Base-by-base conservation (phyloP, 257 asterid species). In the Nemophila menziesii region DNA sequence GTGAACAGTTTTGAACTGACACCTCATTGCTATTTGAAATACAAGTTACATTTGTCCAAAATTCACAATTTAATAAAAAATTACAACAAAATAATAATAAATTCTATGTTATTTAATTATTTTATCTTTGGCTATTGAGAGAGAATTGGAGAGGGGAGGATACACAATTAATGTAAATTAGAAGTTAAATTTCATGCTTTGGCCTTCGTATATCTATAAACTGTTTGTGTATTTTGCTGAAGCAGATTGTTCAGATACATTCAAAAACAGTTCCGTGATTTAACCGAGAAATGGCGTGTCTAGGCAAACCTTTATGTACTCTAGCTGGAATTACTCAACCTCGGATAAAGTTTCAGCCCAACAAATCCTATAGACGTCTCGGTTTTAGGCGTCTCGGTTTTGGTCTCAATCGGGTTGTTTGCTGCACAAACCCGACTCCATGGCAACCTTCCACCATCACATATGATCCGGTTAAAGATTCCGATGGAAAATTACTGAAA, bases 401-500 rank as follows among this genome's bases (percentile, higher is more conserved):
- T n/a, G n/a, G n/a, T n/a, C n/a, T n/a, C n/a, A n/a, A n/a, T n/a
- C n/a, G n/a, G n/a, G n/a, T n/a, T 10, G 22, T 75, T 43, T 54
- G 70, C 56, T 65, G 73, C 22, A 39, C 93, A 39, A 79, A 65
- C 55, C 38, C 51, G 11, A 54, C 94, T 36, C 77, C 65, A 21
- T 72, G 86, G 86, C 92, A 83, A 65, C 82, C 92, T 19, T 69
- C 78, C 22, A 78, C 95, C 40, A 52, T 71, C 54, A 52, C 87
- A 39, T 79, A 75, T 46, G 77, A 77, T 37, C 63, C 71, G 11
- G 26, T 56, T 20, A 29, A 23, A 36, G 75, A 67, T 4, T 22
- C 45, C 17, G 76, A 67, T 52, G 70, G 36, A 23, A 44, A 67
- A 4, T 57, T 69, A 47, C 68, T 73, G 34, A 57, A 69, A 52